A percentile compares a stretch with the other conserved stretches of the same genome.
Evolutionary conservation across 495 filamentous ascomycete genomes (phyloP).

Genomic region (Sabuloglossum arenarium): DNA sequence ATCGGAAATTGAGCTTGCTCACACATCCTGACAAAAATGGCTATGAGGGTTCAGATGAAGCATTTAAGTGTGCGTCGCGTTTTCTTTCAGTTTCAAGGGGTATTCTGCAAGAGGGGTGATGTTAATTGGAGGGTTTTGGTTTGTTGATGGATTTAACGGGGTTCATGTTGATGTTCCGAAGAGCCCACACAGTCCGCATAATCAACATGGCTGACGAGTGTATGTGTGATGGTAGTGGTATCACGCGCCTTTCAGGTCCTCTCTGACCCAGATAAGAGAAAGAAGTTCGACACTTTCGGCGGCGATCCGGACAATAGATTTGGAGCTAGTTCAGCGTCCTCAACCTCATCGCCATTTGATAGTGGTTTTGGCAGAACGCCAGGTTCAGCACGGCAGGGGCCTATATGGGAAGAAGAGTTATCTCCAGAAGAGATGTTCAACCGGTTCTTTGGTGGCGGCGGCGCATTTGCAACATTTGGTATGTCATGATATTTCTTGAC

Average conservation of each 20-base stretch:
- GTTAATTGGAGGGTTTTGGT: neutral
- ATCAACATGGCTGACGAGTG: neutral
- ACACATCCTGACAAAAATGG: slow-evolving; percentile 98
- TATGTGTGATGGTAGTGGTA: slow-evolving; percentile 38
- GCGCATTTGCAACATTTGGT: slow-evolving; percentile 47
- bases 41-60: slow-evolving; percentile 90
- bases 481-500: slow-evolving; percentile 10
- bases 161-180: neutral
- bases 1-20: slow-evolving; percentile 68
- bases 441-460: slow-evolving; percentile 75
- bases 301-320: slow-evolving; percentile 83
- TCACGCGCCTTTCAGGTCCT: slow-evolving; percentile 82
- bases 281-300: slow-evolving; percentile 68
- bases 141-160: neutral
- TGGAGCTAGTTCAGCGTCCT: slow-evolving; percentile 22
- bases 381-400: slow-evolving; percentile 20
- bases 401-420: slow-evolving; percentile 73
- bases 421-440: slow-evolving; percentile 93
- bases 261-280: slow-evolving; percentile 80
- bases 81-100: neutral
- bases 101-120: neutral
- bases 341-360: slow-evolving; percentile 13
- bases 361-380: slow-evolving; percentile 31
- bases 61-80: slow-evolving; percentile 58
- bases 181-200: neutral